Conservation (phyloP, 139 green algal species). For the Yamagishiella unicocca region DNA sequence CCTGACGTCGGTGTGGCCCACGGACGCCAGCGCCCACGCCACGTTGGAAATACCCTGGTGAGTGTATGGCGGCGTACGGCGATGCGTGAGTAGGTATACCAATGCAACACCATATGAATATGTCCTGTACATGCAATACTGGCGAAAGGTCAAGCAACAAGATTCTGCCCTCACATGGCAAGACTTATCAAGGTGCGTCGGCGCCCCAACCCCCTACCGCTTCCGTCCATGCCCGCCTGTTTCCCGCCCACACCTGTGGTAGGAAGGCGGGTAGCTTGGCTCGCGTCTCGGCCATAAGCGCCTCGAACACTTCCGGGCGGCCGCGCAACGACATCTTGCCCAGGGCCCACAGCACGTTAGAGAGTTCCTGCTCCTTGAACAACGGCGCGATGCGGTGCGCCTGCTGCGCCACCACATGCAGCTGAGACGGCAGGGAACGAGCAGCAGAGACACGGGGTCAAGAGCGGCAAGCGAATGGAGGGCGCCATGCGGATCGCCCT, state of each 20-base stretch:
- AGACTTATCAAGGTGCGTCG: background rate
- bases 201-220: background rate
- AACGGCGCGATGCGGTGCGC: conserved; percentile 50
- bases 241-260: conserved; percentile 54
- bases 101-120: too few species aligned
- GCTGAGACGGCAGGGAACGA: too few species aligned
- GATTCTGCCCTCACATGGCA: too few species aligned
- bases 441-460: too few species aligned
- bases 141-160: too few species aligned
- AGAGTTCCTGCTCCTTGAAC: conserved; percentile 79
- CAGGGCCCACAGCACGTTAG: conserved; percentile 72
- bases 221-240: background rate
- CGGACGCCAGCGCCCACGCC: conserved; percentile 60
- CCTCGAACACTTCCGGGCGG: conserved; percentile 43
- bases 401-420: conserved; percentile 17
- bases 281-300: conserved; percentile 56
- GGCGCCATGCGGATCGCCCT: too few species aligned
- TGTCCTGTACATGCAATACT: too few species aligned
- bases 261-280: conserved; percentile 63
- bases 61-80: too few species aligned
- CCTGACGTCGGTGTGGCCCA: conserved; percentile 40
- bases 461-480: too few species aligned
- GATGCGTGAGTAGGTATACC: background rate
- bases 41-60: conserved; percentile 75
- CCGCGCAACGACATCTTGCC: conserved; percentile 54